These are phyloP conservation scores for Neurospora africana DNA, from an alignment of 495 filamentous ascomycete genomes.

Conservation along the genomic window DNA sequence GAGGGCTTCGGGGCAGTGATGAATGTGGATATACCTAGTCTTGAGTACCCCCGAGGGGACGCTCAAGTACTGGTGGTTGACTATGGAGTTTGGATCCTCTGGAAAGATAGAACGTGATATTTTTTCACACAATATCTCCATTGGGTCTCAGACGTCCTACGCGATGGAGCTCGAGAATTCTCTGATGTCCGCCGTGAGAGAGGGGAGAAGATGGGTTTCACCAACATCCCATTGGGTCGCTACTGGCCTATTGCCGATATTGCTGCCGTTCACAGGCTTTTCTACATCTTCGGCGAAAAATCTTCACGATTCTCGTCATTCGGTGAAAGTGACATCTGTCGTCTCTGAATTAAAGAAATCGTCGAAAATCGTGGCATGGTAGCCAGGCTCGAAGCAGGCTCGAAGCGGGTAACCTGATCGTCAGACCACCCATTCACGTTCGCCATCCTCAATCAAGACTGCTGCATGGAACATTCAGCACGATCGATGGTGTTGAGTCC, in stretches of 20 bases:
- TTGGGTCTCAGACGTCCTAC: not conserved
- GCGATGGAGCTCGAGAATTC: not conserved
- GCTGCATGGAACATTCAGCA: not conserved
- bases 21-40: no score
- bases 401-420: not conserved
- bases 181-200: not conserved
- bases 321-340: not conserved
- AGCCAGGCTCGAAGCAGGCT: not conserved
- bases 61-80: no score
- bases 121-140: not conserved
- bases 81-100: no score
- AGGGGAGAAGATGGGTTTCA: not conserved
- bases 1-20: no score
- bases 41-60: no score
- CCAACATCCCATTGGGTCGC: not conserved
- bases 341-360: not conserved
- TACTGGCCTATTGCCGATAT: not conserved
- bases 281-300: not conserved
- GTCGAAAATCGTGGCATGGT: not conserved
- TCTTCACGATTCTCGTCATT: not conserved
- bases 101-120: no score
- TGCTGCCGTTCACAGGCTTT: not conserved
- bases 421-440: not conserved
- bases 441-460: no score
- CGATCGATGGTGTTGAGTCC: not conserved